Conservation (phyloP, 2,329 filamentous ascomycete genomes). For the Leptosphaerulina australis region DNA sequence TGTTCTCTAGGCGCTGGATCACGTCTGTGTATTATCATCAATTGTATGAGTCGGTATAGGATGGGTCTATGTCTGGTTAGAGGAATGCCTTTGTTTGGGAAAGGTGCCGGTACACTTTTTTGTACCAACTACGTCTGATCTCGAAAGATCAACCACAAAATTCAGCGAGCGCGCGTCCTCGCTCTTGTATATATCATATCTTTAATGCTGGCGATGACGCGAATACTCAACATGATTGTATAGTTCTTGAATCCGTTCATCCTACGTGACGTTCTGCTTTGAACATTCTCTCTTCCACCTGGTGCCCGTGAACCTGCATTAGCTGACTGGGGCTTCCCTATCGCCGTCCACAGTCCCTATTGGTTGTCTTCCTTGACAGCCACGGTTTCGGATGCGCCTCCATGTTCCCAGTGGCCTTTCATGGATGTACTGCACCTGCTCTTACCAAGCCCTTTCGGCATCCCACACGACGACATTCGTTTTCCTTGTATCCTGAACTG, state of each 20-base stretch:
- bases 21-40: conserved; percentile 41
- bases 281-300: too few relatives aligned
- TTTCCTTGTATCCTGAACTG: not conserved
- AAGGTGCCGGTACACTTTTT: conserved; percentile 31
- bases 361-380: not conserved
- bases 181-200: conserved; percentile 32
- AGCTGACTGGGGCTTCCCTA: not conserved
- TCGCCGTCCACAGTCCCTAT: not conserved
- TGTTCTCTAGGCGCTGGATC: conserved; percentile 35
- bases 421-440: conserved; percentile 6
- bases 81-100: conserved; percentile 23
- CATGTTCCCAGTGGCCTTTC: not conserved
- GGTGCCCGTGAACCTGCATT: not conserved
- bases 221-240: conserved; percentile 6
- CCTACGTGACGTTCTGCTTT: not conserved
- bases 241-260: not conserved
- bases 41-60: conserved; percentile 32
- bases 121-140: conserved; percentile 25
- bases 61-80: conserved; percentile 20
- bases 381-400: not conserved
- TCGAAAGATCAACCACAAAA: conserved; percentile 22
- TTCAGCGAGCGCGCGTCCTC: conserved; percentile 19
- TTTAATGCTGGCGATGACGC: conserved; percentile 32
- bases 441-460: conserved; percentile 7
- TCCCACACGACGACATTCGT: not conserved